Base-by-base conservation (phyloP, 495 filamentous ascomycete species). In the Tetracladium setigerum region DNA sequence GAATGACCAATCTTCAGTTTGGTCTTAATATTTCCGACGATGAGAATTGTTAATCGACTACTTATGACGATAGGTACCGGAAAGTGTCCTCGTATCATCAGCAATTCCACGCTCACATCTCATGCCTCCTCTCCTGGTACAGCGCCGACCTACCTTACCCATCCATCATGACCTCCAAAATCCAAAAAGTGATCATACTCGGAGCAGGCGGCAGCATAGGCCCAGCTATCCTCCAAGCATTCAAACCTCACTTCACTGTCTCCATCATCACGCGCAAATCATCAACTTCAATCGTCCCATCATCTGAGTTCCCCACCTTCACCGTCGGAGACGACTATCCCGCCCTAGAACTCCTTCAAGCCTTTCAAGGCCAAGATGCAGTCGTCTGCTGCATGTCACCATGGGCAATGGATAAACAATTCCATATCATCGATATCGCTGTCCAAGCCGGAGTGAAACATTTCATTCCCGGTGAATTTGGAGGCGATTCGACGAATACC, bases 381-480 rank as follows among this genome's bases (percentile, higher is more conserved):
- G 67, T 80, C 1, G 67, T 84, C 33, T 78, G 71, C 17, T 49
- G 69, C 6, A 54, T 83, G 3, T 63, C 61, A 15, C 48, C 60
- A 4, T 35, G 46, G 0, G 64, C 60, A 0, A 33, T 76, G n/a
- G 49, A 52, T 1, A 54, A 50, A 0, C 78, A 84, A 48, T 58
- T 57, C 5, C 43, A 53, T 0, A 63, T 82, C 19, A 67, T 84
- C n/a, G 78, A 84, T 33, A 83, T 81, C 0, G 73, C 80, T 0
- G 54, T 76, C 9, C 67, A 70, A 0, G 79, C 76, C 0, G 69
- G 71, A 9, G 76, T 85, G 1, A 64, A 70, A 56, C 71, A 79
- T 19, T 78, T 81, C 49, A 66, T 87, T 30, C 82, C 81, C 0
- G 75, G 73, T 14, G 86, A 76, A 46, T 83, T 70, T 47, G 79